Conservation (phyloP, 2,329 filamentous ascomycete species). For the Diaporthe citrichinensis region DNA sequence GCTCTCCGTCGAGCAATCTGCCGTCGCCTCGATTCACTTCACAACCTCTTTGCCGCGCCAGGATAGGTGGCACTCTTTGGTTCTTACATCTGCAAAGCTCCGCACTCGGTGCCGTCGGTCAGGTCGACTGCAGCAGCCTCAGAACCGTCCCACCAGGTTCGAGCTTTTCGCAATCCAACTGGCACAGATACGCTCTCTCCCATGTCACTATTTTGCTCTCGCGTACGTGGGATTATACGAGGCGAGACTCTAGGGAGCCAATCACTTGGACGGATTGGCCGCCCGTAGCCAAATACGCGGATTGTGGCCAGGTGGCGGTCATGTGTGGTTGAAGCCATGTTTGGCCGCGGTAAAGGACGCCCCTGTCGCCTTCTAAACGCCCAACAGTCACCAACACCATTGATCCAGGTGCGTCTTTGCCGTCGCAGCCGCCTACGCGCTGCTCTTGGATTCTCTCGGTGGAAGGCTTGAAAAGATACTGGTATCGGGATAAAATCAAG, state of each 20-base stretch:
- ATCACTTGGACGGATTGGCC: background rate
- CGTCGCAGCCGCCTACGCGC: background rate
- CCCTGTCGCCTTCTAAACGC: background rate
- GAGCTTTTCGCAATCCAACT: background rate
- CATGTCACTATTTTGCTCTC: background rate
- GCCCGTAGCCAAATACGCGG: background rate
- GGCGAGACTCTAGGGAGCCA: background rate
- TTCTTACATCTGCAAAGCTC: background rate
- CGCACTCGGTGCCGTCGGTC: background rate
- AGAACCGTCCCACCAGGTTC: background rate
- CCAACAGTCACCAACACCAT: background rate
- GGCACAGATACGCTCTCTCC: background rate
- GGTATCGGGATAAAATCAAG: slow-evolving; percentile 3
- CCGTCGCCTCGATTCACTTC: background rate
- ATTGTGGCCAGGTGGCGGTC: background rate
- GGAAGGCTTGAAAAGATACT: background rate
- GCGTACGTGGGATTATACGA: background rate
- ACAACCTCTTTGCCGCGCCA: background rate
- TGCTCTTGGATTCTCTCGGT: background rate
- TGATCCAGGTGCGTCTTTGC: too few relatives aligned
- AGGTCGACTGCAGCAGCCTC: background rate
- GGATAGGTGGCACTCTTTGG: background rate
- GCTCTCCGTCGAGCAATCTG: background rate
- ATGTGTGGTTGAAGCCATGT: background rate
- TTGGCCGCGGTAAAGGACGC: background rate